Base-by-base conservation (phyloP, 148 eudicot species). In the Chenopodium album region DNA sequence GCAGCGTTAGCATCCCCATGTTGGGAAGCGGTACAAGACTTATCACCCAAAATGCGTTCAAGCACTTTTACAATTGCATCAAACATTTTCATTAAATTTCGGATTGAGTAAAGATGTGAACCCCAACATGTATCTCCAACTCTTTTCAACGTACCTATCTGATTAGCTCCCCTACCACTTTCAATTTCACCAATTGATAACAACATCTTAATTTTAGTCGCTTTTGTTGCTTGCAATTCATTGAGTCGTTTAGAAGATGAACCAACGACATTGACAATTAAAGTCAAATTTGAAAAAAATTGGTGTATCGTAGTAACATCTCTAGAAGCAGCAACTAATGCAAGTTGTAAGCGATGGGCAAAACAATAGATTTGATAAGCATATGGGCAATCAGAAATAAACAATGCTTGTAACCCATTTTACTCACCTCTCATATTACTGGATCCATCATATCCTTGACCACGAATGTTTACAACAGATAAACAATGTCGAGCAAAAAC, bases 281-380 rank as follows among this genome's bases (percentile, higher is more conserved):
- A 67, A 29, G 7, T 78, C 20, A 78, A 29, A 47, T 68, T 78
- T 48, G 81, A 78, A 79, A 79, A 77, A 32, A 79, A 70, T 34
- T 69, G 66, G 59, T 79, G 76, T 54, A 79, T n/a, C 1, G 1
- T 13, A 6, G 23, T 54, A 22, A 71, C 54, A 44, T 79, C 76
- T 79, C 52, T 79, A 32, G 54, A 56, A 32, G 82, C 28, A 0
- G 81, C 65, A 71, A 79, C 82, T 10, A 79, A 79, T 12, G 75
- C 67, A 69, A 79, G 75, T 71, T 79, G 82, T 22, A 56, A 79
- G 12, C 76, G 16, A 34, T 79, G 76, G 59, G 82, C 76, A 56
- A 79, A 79, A 19, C 34, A n/a, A 48, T 73, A 62, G 23, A 74
- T 17, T 11, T 50, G 50, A 74, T 74, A 75, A 50, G 77, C 77